Percentiles rank a stretch among this genome's conserved stretches.
phyloP scores from a whole-genome alignment of 345 rosid species.

The Corymbia maculata region DNA sequence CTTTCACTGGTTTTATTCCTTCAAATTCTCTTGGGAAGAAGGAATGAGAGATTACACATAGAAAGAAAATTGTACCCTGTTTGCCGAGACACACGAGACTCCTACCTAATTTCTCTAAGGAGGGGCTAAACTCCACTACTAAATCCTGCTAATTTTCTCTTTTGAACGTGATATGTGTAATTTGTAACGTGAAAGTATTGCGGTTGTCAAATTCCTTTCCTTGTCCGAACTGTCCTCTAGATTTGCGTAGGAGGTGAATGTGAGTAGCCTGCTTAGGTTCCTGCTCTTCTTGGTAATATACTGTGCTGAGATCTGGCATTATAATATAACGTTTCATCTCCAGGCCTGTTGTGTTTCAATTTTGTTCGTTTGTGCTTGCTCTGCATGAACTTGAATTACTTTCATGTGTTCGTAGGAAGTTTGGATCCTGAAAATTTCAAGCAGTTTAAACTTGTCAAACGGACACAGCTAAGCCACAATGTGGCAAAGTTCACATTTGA shows the following conservation, averaged over 20 bases:
- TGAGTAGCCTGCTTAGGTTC: neutral
- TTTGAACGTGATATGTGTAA: neutral
- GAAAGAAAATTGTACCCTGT: neutral
- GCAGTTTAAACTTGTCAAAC: conserved; percentile 87
- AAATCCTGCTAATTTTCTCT: neutral
- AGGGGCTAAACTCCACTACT: neutral
- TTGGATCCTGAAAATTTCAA: conserved; percentile 86
- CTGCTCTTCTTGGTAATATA: neutral
- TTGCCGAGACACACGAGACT: neutral
- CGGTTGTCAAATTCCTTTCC: neutral
- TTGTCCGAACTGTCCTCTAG: neutral
- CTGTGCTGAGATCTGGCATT: neutral
- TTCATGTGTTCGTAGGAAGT: conserved; percentile 30
- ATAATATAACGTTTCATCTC: neutral
- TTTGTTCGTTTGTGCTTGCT: neutral
- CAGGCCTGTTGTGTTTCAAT: neutral
- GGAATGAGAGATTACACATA: neutral
- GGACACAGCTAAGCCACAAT: conserved; percentile 79
- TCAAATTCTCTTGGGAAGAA: neutral
- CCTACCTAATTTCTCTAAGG: neutral
- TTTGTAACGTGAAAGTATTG: neutral
- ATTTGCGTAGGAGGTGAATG: neutral
- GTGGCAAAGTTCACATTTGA: conserved; percentile 84
- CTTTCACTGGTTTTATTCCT: neutral
- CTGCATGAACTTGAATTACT: neutral